Base-by-base conservation (phyloP, 176 grass and related monocot genomes). In the Musa schizocarpa region DNA sequence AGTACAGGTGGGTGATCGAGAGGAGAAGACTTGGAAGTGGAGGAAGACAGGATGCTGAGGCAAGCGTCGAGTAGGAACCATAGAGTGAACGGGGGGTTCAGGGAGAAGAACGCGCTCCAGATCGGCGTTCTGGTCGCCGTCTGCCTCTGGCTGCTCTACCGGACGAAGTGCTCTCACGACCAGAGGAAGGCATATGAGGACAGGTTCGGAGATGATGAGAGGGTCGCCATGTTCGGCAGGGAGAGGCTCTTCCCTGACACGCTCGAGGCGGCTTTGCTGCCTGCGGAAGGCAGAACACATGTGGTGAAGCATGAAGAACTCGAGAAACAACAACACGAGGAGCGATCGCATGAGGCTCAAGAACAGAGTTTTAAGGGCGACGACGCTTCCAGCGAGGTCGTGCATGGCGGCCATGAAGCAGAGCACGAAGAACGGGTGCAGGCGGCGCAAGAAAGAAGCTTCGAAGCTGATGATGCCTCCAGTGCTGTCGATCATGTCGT, bases 1-100 rank as follows among this genome's bases (percentile, higher is more conserved):
- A 43, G 34, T 4, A 43, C 34, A 43, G 34, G 34, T 43, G 34
- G 34, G 34, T 43, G 34, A 6, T 43, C 34, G 34, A 43, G 34
- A 43, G 34, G 34, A 3, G 29, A 29, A 29, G 29, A 29, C 29
- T 29, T 29, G 29, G 29, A 29, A 29, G 29, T 29, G 29, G 29
- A 43, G 34, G 34, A 43, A 43, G 34, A 43, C 34, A 43, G 34
- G 34, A 96, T 96, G 93, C 78, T 96, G 87, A 92, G 93, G 78
- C 85, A 86, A 80, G 83, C 84, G 53, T 88, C 93, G 27, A 96
- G 93, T 84, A 85, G 93, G 67, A 96, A 92, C 80, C 85, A 88
- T 50, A 87, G 93, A 72, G 86, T 83, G 17, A 92, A 68, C 85
- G 93, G 89, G 76, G 93, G 93, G 73, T 73, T 90, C 75, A 96